Evolutionary conservation across 139 green algal species (phyloP).

Genomic region (Haematococcus lacustris): DNA sequence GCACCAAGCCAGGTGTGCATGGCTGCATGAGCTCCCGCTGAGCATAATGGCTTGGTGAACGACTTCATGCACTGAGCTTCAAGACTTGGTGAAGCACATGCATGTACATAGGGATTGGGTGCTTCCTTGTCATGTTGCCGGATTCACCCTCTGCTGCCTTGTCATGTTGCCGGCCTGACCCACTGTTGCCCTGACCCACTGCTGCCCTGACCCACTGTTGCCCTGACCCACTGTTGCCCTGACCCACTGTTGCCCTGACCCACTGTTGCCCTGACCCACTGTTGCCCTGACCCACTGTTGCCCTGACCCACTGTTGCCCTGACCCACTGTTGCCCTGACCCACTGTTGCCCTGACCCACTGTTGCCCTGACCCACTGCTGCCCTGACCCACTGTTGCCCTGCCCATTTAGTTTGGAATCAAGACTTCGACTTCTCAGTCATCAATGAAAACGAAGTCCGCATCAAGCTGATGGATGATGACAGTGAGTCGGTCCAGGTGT

Average conservation of each 20-base stretch:
- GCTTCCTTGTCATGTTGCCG: background rate
- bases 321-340: background rate
- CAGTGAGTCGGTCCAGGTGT: background rate
- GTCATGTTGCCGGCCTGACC: background rate
- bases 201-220: background rate
- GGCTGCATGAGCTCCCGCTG: background rate
- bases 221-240: background rate
- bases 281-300: background rate
- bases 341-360: background rate
- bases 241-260: background rate
- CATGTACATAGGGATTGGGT: background rate
- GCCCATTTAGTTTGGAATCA: slow-evolving; percentile 1
- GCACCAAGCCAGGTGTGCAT: slow-evolving; percentile 16
- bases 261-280: background rate
- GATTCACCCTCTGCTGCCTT: background rate
- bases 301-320: background rate
- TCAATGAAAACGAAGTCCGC: slow-evolving; percentile 1
- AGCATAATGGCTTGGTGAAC: no score
- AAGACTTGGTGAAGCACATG: background rate
- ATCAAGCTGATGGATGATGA: slow-evolving; percentile 2
- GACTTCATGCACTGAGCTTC: no score
- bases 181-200: background rate
- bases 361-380: background rate
- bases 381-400: background rate
- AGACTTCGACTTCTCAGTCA: slow-evolving; percentile 3